phyloP scores from a whole-genome alignment of 129 eudicot genomes.

The Escallonia rubra region DNA sequence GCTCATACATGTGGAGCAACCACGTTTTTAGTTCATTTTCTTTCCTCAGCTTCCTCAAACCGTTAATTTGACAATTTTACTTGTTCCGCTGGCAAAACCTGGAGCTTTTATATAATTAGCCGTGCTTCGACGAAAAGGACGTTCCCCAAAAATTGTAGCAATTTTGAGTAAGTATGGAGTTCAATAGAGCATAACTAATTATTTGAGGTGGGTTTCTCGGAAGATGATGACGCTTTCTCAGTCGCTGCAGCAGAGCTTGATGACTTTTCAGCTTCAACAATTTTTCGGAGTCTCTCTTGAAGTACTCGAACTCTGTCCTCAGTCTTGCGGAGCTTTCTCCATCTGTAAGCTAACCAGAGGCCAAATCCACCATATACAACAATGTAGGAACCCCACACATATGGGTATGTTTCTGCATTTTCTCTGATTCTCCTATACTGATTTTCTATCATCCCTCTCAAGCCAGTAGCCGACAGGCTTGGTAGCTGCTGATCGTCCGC shows the following conservation, averaged over 20 bases:
- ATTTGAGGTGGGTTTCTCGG: background rate
- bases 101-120: too few relatives aligned
- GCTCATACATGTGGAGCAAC: too few relatives aligned
- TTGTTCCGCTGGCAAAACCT: too few relatives aligned
- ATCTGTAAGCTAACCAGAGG: slow-evolving; percentile 73
- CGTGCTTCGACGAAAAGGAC: too few relatives aligned
- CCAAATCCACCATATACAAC: slow-evolving; percentile 85
- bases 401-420: slow-evolving; percentile 89
- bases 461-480: slow-evolving; percentile 28
- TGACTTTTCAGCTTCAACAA: slow-evolving; percentile 53
- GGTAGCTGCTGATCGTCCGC: slow-evolving; percentile 22
- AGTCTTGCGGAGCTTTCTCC: slow-evolving; percentile 62
- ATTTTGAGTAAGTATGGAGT: too few relatives aligned
- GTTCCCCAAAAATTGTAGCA: too few relatives aligned
- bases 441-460: slow-evolving; percentile 20
- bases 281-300: slow-evolving; percentile 63
- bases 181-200: too few relatives aligned
- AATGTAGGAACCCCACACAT: slow-evolving; percentile 85
- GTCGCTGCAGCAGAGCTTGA: slow-evolving; percentile 26
- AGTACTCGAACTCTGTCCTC: slow-evolving; percentile 82
- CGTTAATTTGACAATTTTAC: too few relatives aligned
- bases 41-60: too few relatives aligned
- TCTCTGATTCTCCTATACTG: slow-evolving; percentile 57
- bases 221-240: slow-evolving; percentile 26
- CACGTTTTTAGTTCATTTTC: too few relatives aligned